Percentiles rank a stretch among this genome's conserved stretches.
These are phyloP conservation scores for Phytophthora vignae DNA, from an alignment of 352 stramenopile species.

Conservation along the genomic window DNA sequence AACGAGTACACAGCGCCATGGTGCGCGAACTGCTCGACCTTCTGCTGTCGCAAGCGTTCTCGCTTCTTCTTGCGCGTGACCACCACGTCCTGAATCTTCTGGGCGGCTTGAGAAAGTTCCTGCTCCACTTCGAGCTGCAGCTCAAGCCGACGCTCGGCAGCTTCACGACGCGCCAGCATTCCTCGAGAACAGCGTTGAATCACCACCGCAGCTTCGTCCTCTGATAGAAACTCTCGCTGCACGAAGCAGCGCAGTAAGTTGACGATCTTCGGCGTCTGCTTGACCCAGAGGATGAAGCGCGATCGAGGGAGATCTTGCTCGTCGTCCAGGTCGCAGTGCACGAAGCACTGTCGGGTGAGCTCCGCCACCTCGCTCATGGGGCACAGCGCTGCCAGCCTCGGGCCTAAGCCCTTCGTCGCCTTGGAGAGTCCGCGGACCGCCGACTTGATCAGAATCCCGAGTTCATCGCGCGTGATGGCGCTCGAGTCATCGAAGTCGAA, in stretches of 20 bases:
- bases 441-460: conserved; percentile 80
- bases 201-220: conserved; percentile 59
- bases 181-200: conserved; percentile 67
- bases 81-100: conserved; percentile 75
- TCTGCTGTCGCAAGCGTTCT: conserved; percentile 69
- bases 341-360: conserved; percentile 71
- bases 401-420: conserved; percentile 64
- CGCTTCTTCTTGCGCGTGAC: conserved; percentile 68
- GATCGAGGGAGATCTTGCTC: conserved; percentile 69
- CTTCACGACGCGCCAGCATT: conserved; percentile 58
- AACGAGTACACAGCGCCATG: conserved; percentile 81
- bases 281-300: conserved; percentile 65
- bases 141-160: conserved; percentile 58
- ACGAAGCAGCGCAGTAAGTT: conserved; percentile 80
- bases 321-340: conserved; percentile 68
- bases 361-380: conserved; percentile 68
- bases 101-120: conserved; percentile 60
- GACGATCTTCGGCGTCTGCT: conserved; percentile 77
- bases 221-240: conserved; percentile 62
- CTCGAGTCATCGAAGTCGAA: conserved; percentile 81
- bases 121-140: conserved; percentile 65
- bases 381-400: conserved; percentile 60
- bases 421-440: conserved; percentile 73
- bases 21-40: conserved; percentile 76
- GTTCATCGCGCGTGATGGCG: conserved; percentile 77